These are phyloP conservation scores for Porogramme epimiltina DNA, from an alignment of 1,284 basidiomycete genomes.

Conservation along the genomic window DNA sequence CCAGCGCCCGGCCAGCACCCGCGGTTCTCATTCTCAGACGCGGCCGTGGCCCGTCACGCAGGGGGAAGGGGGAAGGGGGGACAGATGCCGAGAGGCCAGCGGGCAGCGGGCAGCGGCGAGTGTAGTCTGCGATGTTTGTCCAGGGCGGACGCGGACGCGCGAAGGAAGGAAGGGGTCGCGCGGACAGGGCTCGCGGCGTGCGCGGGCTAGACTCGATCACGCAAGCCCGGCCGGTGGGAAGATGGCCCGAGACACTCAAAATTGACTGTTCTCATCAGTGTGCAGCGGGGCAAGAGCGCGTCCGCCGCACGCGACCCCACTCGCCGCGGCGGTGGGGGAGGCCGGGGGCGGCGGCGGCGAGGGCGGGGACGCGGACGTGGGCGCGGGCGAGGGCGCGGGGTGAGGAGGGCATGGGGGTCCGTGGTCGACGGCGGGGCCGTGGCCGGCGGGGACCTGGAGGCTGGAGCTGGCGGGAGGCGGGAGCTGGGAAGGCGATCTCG, in stretches of 20 bases:
- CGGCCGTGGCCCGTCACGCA: too few species aligned
- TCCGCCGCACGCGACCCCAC: not conserved
- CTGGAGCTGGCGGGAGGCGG: constrained; percentile 3
- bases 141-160: too few species aligned
- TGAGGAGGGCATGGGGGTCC: not conserved
- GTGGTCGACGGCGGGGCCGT: constrained; percentile 4
- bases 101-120: too few species aligned
- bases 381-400: constrained; percentile 2
- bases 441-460: constrained; percentile 6
- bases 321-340: constrained; percentile 1
- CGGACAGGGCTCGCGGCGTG: not conserved
- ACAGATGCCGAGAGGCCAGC: constrained; percentile 11
- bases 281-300: constrained; percentile 2
- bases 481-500: constrained; percentile 9
- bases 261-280: constrained; percentile 6
- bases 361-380: constrained; percentile 5
- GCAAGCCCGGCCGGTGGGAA: constrained; percentile 14
- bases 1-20: not conserved
- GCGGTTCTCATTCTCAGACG: not conserved
- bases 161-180: constrained; percentile 3
- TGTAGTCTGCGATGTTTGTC: not conserved
- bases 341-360: not conserved
- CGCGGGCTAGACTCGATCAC: constrained; percentile 19
- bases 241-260: constrained; percentile 6
- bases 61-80: too few species aligned